Conservation (phyloP, 1,284 basidiomycete genomes). For the Naganishia cerealis region DNA sequence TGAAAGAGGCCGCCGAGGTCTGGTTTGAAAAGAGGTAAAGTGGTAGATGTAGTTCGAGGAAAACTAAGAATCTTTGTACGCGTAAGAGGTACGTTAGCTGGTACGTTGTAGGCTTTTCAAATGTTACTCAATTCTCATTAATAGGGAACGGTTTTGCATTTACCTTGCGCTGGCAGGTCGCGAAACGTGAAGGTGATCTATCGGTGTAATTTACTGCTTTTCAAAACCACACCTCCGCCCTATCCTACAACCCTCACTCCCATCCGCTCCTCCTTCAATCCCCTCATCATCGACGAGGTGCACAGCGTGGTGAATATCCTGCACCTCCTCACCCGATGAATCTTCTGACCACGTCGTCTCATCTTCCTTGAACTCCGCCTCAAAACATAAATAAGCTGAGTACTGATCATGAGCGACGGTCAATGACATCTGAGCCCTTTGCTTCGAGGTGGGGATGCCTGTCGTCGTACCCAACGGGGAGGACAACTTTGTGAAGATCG, state of each 20-base stretch:
- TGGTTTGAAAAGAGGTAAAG: conserved; percentile 36
- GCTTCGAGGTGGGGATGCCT: too few species aligned
- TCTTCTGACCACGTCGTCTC: not conserved
- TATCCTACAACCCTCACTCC: not conserved
- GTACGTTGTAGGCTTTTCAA: too few species aligned
- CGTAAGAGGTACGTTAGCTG: too few species aligned
- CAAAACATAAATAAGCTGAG: too few species aligned
- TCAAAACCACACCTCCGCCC: not conserved
- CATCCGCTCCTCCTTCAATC: not conserved
- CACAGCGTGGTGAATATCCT: not conserved
- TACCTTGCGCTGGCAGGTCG: not conserved
- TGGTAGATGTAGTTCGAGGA: too few species aligned
- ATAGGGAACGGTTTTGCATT: too few species aligned
- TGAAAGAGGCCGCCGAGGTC: conserved; percentile 38
- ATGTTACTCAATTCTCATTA: too few species aligned
- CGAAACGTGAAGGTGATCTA: not conserved
- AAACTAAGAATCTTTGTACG: too few species aligned
- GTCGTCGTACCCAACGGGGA: too few species aligned
- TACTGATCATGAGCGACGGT: too few species aligned
- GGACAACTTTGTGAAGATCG: too few species aligned
- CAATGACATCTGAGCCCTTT: too few species aligned
- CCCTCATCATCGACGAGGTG: not conserved
- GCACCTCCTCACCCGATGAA: not conserved
- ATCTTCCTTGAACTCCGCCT: not conserved
- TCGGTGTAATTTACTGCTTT: not conserved